Conservation (phyloP, 345 rosid genomes). For the Eucalyptus brandiana region DNA sequence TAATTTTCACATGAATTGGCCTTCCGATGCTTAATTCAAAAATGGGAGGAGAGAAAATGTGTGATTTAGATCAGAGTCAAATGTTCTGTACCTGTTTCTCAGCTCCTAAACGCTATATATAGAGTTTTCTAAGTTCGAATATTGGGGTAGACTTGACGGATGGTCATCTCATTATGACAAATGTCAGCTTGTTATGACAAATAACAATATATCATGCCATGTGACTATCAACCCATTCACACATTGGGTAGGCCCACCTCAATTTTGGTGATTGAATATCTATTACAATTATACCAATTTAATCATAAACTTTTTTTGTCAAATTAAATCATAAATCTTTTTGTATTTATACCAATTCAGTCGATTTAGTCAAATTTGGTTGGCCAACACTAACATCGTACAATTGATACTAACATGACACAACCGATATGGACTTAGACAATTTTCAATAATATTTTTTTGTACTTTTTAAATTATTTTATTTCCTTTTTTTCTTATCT, state of each 20-base stretch:
- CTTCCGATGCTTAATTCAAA: no score
- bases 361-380: no score
- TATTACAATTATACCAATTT: rapidly evolving
- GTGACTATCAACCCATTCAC: no score
- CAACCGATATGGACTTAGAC: no score
- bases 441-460: no score
- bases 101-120: not conserved
- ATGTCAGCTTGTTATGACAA: not conserved
- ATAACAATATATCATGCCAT: no score
- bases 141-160: not conserved
- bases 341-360: rapidly evolving
- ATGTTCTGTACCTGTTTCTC: not conserved
- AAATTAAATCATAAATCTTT: rapidly evolving
- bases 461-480: no score
- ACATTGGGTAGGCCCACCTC: no score
- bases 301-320: rapidly evolving
- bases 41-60: no score
- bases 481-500: no score
- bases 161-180: not conserved
- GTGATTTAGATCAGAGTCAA: not conserved
- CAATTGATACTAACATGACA: no score
- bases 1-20: not conserved
- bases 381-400: rapidly evolving
- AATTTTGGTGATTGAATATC: no score
- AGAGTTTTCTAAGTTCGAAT: not conserved